Percentiles rank a stretch among this genome's conserved stretches.
phyloP scores from a whole-genome alignment of 352 stramenopile genomes.

The Globisporangium echinulatum region DNA sequence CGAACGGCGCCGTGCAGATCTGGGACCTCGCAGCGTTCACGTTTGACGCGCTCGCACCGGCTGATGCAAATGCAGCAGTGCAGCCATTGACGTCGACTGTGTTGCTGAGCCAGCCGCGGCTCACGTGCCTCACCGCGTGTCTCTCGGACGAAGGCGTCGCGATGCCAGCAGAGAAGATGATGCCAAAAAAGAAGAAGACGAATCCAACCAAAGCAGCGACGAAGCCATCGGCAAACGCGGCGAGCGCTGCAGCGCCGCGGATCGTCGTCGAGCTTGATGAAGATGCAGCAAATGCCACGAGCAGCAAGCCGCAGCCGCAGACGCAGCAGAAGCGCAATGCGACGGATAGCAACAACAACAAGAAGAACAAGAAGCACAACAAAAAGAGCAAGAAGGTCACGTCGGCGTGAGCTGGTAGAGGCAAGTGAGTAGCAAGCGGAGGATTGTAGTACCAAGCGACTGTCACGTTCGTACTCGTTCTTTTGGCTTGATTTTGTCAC shows the following conservation, averaged over 20 bases:
- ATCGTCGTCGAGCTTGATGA: conserved; percentile 69
- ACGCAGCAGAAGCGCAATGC: conserved; percentile 14
- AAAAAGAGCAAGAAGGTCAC: conserved; percentile 10
- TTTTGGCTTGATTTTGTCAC: no score
- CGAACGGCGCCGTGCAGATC: conserved; percentile 71
- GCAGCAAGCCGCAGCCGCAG: background rate
- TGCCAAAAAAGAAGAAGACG: conserved; percentile 57
- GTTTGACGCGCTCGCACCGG: conserved; percentile 36
- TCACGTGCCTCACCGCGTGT: conserved; percentile 72
- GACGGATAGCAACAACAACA: conserved; percentile 7
- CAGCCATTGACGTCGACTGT: conserved; percentile 51
- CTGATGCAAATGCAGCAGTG: conserved; percentile 52
- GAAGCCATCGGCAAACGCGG: conserved; percentile 11
- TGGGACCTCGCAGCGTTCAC: conserved; percentile 68
- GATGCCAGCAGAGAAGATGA: conserved; percentile 16
- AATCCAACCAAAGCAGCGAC: conserved; percentile 11
- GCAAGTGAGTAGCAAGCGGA: background rate
- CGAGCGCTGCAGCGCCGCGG: conserved; percentile 32
- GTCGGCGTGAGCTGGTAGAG: background rate
- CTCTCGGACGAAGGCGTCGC: conserved; percentile 21
- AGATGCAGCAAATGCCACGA: background rate
- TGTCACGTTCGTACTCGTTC: no score
- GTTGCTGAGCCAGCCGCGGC: conserved; percentile 62
- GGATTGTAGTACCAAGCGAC: no score
- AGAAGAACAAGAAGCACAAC: conserved; percentile 15